Conservation (phyloP, 495 filamentous ascomycete genomes). For the Penicillium argentinense region DNA sequence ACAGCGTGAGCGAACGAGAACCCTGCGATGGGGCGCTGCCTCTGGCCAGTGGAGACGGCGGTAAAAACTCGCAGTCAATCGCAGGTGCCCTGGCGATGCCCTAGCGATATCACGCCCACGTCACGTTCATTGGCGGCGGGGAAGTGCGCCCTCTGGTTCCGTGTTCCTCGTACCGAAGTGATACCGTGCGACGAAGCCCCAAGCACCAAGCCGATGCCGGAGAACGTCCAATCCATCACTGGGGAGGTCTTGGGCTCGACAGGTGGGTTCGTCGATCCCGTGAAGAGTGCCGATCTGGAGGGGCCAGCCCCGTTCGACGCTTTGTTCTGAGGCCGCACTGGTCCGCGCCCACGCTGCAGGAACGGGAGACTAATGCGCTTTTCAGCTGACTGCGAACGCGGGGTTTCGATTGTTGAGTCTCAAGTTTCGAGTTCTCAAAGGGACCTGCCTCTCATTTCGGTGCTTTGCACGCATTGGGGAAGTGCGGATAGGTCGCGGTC, state of each 20-base stretch:
- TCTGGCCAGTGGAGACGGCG: not conserved
- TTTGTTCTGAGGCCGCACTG: constrained; percentile 15
- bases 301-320: constrained; percentile 2
- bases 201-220: not conserved
- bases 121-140: not conserved
- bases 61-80: not conserved
- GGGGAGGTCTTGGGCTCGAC: not conserved
- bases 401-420: not conserved
- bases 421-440: constrained; percentile 5
- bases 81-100: no score
- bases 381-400: constrained; percentile 30
- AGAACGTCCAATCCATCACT: not conserved
- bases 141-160: not conserved
- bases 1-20: not conserved
- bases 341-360: constrained; percentile 24
- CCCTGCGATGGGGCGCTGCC: constrained; percentile 11
- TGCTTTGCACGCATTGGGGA: constrained; percentile 5
- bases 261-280: constrained; percentile 21
- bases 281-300: constrained; percentile 19
- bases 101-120: not conserved
- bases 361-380: constrained; percentile 31
- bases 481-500: no score
- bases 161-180: not conserved
- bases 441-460: not conserved
- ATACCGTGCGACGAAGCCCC: constrained; percentile 1